phyloP scores from a whole-genome alignment of 2,329 filamentous ascomycete genomes.

The Emydomyces testavorans region DNA sequence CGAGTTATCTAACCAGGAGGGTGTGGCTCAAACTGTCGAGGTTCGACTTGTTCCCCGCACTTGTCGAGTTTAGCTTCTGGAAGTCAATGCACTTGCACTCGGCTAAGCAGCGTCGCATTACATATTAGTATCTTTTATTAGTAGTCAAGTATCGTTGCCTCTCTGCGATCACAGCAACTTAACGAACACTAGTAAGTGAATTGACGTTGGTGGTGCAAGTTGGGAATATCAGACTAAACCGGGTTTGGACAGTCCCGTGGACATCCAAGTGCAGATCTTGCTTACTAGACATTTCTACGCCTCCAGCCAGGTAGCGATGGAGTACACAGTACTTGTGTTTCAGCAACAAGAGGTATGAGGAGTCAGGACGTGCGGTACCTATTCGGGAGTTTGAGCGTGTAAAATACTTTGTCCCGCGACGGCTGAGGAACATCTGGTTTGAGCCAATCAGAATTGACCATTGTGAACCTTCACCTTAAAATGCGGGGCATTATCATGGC shows the following conservation, averaged over 20 bases:
- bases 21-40: background rate
- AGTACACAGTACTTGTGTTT: too few species aligned
- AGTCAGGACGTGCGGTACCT: too few species aligned
- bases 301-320: too few species aligned
- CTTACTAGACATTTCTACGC: background rate
- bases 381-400: too few species aligned
- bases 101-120: background rate
- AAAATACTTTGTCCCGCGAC: too few species aligned
- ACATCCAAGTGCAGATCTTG: background rate
- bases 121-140: background rate
- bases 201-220: background rate
- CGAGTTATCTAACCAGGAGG: slow-evolving; percentile 1
- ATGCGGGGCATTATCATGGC: slow-evolving; percentile 9
- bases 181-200: too few species aligned
- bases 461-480: too few species aligned
- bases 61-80: background rate
- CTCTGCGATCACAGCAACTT: too few species aligned
- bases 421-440: background rate
- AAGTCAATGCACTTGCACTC: background rate
- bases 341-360: too few species aligned
- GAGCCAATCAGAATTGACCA: slow-evolving; percentile 1
- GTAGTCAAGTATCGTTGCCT: background rate
- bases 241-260: slow-evolving; percentile 9
- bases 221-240: slow-evolving; percentile 2
- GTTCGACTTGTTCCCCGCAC: slow-evolving; percentile 1